Evolutionary conservation across 495 filamentous ascomycete genomes (phyloP).

Genomic region (Hypoxylon lenormandii): DNA sequence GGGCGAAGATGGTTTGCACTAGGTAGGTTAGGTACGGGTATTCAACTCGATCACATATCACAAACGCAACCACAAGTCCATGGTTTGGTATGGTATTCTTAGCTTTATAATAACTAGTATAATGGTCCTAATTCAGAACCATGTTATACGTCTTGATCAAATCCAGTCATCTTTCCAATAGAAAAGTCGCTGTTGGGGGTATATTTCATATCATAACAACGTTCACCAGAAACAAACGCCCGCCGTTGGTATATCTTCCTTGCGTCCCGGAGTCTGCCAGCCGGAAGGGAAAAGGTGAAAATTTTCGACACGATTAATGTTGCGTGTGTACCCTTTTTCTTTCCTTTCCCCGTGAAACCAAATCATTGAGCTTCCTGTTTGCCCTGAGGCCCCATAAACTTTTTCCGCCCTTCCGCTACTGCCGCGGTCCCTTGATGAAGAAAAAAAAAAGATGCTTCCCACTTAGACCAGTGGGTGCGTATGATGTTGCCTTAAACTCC

Average conservation of each 20-base stretch:
- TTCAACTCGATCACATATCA: too few relatives aligned
- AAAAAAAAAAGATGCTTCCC: not conserved
- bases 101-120: not conserved
- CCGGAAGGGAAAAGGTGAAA: constrained; percentile 27
- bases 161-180: constrained; percentile 14
- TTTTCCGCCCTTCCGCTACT: constrained; percentile 5
- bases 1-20: too few relatives aligned
- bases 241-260: constrained; percentile 28
- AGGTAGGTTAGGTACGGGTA: too few relatives aligned
- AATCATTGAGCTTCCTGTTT: constrained; percentile 41
- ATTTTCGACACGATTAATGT: not conserved
- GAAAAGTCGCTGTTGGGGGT: constrained; percentile 32
- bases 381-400: constrained; percentile 44
- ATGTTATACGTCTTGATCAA: constrained; percentile 20
- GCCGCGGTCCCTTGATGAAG: constrained; percentile 1
- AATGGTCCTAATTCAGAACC: not conserved
- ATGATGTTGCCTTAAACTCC: constrained; percentile 34
- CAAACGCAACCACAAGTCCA: too few relatives aligned
- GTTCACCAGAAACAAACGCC: constrained; percentile 51
- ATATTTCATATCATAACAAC: constrained; percentile 32
- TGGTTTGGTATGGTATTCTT: too few relatives aligned
- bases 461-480: not conserved
- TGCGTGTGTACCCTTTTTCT: constrained; percentile 2
- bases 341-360: constrained; percentile 22
- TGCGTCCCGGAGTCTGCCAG: constrained; percentile 45